phyloP scores from a whole-genome alignment of 176 grass and related monocot genomes.

The Tuctoria greenei region DNA sequence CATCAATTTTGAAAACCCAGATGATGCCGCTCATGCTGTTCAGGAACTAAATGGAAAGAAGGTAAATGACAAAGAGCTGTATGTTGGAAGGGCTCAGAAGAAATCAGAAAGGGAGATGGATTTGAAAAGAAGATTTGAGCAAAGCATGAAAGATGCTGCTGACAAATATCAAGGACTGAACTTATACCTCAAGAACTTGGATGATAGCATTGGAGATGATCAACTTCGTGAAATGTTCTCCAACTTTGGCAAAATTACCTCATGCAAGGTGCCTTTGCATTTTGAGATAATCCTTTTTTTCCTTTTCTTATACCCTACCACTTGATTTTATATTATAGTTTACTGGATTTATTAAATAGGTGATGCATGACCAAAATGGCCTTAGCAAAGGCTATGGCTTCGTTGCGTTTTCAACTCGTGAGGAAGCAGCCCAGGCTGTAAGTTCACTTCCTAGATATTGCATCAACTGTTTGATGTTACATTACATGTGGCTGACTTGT shows the following conservation, averaged over 20 bases:
- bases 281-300: constrained; percentile 3
- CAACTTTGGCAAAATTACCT: constrained; percentile 75
- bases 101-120: constrained; percentile 87
- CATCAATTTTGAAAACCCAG: constrained; percentile 77
- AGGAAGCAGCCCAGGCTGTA: constrained; percentile 84
- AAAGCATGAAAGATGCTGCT: constrained; percentile 76
- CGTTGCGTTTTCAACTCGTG: constrained; percentile 77
- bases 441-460: constrained; percentile 35
- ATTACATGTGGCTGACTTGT: constrained; percentile 1
- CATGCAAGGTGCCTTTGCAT: constrained; percentile 74
- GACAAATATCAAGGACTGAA: constrained; percentile 79
- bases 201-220: constrained; percentile 82
- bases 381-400: constrained; percentile 90
- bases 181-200: constrained; percentile 93
- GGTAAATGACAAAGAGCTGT: constrained; percentile 70
- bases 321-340: constrained; percentile 17
- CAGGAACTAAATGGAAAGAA: constrained; percentile 86
- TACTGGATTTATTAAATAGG: constrained; percentile 46
- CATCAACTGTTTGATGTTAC: background rate
- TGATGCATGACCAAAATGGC: constrained; percentile 82
- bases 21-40: constrained; percentile 65
- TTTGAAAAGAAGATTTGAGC: constrained; percentile 67
- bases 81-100: constrained; percentile 87
- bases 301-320: background rate
- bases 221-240: constrained; percentile 71